Evolutionary conservation across 75 land plant genomes (phyloP).

Genomic region (Chamaecyparis obtusa): DNA sequence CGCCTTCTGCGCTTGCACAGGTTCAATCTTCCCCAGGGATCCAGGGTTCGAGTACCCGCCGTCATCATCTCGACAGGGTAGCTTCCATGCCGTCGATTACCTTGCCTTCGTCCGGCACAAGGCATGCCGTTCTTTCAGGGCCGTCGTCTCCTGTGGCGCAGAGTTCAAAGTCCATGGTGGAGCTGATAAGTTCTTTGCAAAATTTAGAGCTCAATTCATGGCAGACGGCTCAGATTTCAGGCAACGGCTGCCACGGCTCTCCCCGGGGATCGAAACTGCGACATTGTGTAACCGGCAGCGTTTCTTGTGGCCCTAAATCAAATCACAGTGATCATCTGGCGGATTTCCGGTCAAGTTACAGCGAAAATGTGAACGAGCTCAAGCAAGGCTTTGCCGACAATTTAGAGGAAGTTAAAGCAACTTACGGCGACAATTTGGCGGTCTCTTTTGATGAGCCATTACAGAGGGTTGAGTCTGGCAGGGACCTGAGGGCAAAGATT

Average conservation of each 20-base stretch:
- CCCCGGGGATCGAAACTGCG: conserved; percentile 4
- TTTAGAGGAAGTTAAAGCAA: neutral
- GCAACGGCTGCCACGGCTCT: neutral
- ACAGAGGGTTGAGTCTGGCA: conserved; percentile 93
- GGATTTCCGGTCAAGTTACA: neutral
- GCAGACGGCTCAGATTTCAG: neutral
- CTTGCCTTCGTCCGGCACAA: neutral
- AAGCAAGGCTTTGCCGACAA: neutral
- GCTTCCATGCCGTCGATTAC: neutral
- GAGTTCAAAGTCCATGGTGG: neutral
- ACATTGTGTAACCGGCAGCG: neutral
- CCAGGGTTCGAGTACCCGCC: neutral
- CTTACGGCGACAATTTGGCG: neutral
- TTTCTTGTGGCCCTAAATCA: neutral
- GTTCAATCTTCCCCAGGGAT: neutral
- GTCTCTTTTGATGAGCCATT: conserved; percentile 14
- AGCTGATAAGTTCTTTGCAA: neutral
- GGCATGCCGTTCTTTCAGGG: too few species aligned
- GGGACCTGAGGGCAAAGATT: conserved; percentile 73
- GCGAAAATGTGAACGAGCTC: neutral
- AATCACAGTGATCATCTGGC: neutral
- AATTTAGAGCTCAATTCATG: neutral
- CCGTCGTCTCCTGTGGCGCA: neutral
- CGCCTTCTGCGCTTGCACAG: neutral
- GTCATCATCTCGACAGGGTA: neutral